A percentile compares a stretch with the other conserved stretches of the same genome.
Conservation (phyloP, 2,329 filamentous ascomycete genomes). For the Botrytis byssoidea region DNA sequence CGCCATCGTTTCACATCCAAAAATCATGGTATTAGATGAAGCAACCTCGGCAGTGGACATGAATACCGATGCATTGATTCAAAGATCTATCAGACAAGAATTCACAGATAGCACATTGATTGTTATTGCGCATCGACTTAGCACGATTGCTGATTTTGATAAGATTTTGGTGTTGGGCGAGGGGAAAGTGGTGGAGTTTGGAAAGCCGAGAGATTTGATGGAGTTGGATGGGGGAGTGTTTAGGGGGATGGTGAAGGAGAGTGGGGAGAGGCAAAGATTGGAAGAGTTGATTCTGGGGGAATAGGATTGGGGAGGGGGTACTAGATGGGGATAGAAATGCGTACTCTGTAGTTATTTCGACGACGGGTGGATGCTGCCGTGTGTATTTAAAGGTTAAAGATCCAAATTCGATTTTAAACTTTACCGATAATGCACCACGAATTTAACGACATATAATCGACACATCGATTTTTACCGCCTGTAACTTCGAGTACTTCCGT, state of each 20-base stretch:
- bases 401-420: no score
- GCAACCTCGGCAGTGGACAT: slow-evolving; percentile 78
- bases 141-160: slow-evolving; percentile 76
- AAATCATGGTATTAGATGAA: slow-evolving; percentile 78
- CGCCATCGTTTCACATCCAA: slow-evolving; percentile 68
- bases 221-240: slow-evolving; percentile 49
- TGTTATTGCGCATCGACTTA: slow-evolving; percentile 73
- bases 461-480: no score
- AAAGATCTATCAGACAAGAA: slow-evolving; percentile 69
- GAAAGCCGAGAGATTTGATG: slow-evolving; percentile 62
- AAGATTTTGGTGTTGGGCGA: slow-evolving; percentile 69
- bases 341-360: no score
- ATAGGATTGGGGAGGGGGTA: neutral
- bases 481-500: no score
- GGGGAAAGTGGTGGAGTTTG: slow-evolving; percentile 66
- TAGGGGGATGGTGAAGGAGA: slow-evolving; percentile 61
- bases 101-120: slow-evolving; percentile 67
- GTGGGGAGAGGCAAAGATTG: slow-evolving; percentile 50
- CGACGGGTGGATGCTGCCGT: no score
- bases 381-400: no score
- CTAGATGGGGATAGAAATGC: neutral
- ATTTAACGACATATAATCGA: no score
- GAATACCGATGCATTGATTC: slow-evolving; percentile 71
- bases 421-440: no score
- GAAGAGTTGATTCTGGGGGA: slow-evolving; percentile 27